Percentiles rank a stretch among this genome's conserved stretches.
Conservation (phyloP, 306 rosid species). For the Geum urbanum region DNA sequence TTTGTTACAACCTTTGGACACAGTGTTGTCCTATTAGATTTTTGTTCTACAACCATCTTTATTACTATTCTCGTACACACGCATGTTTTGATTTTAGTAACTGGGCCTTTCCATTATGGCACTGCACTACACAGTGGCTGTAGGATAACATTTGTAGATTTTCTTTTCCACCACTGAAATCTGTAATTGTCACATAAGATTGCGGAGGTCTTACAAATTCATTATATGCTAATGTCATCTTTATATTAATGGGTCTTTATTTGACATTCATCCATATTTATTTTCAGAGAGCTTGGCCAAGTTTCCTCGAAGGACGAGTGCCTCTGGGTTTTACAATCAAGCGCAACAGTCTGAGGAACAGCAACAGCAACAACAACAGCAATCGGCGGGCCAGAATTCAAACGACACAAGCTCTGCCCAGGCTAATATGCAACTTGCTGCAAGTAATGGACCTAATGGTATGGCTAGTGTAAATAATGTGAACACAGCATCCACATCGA, state of each 20-base stretch:
- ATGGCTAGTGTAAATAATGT: slow-evolving; percentile 64
- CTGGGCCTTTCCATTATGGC: neutral
- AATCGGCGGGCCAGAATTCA: slow-evolving; percentile 46
- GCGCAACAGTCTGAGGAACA: slow-evolving; percentile 69
- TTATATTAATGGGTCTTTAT: neutral
- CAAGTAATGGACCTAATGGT: slow-evolving; percentile 50
- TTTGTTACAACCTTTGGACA: neutral
- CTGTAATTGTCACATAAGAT: neutral
- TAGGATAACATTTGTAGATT: neutral
- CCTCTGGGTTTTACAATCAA: slow-evolving; percentile 63
- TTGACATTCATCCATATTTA: slow-evolving; percentile 5
- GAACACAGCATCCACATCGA: slow-evolving; percentile 63
- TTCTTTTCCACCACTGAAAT: neutral
- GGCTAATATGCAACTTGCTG: slow-evolving; percentile 61
- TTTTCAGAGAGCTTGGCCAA: slow-evolving; percentile 80
- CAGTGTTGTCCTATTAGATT: neutral
- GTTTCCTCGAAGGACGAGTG: slow-evolving; percentile 76
- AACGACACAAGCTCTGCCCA: slow-evolving; percentile 58
- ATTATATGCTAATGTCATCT: neutral
- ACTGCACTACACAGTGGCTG: neutral
- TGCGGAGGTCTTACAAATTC: neutral
- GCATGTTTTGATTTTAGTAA: neutral
- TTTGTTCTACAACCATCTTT: neutral
- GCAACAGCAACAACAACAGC: slow-evolving; percentile 13
- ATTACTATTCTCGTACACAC: neutral